Conservation (phyloP, 306 rosid genomes). For the Dryas octopetala region DNA sequence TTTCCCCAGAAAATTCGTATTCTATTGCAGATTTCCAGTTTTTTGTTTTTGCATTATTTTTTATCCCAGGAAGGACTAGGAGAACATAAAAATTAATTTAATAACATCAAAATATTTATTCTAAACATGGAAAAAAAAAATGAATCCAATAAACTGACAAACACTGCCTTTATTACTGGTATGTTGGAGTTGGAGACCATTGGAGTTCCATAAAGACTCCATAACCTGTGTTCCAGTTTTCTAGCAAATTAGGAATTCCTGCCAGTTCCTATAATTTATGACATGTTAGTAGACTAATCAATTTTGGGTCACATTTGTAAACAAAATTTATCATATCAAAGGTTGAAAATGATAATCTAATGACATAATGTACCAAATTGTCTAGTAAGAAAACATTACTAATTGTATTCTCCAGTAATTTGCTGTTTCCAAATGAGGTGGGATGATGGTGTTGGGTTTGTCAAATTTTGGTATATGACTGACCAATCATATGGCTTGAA, state of each 20-base stretch:
- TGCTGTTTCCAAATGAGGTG: too few species aligned
- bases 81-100: not conserved
- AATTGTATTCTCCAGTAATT: too few species aligned
- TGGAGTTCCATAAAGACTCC: not conserved
- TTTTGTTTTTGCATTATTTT: not conserved
- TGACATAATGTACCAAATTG: too few species aligned
- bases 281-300: too few species aligned
- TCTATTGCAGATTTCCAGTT: not conserved
- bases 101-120: too few species aligned
- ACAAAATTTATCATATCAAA: too few species aligned
- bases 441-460: too few species aligned
- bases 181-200: not conserved
- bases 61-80: not conserved
- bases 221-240: not conserved
- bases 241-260: too few species aligned
- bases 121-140: not conserved
- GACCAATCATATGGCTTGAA: not conserved
- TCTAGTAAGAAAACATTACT: too few species aligned
- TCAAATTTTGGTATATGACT: not conserved
- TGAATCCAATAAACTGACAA: not conserved
- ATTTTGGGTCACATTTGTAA: too few species aligned
- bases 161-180: not conserved
- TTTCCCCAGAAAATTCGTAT: not conserved
- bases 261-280: too few species aligned
- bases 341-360: too few species aligned